Conservation (phyloP, 192 early-diverging fungal genomes). For the Backusella luteola region DNA sequence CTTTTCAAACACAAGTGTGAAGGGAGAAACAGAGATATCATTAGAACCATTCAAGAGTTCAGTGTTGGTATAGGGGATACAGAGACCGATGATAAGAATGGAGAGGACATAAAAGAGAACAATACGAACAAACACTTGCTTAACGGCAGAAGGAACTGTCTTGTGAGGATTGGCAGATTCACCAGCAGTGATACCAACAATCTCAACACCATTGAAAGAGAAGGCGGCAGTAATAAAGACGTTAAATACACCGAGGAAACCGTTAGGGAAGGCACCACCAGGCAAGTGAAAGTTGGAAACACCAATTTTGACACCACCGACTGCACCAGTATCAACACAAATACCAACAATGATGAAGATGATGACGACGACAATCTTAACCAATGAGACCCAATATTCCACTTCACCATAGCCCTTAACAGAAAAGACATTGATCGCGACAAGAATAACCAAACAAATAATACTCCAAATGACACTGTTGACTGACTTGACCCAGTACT, state of each 20-base stretch:
- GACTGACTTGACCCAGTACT: conserved; percentile 44
- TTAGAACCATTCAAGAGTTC: conserved; percentile 52
- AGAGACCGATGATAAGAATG: conserved; percentile 81
- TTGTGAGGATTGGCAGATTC: conserved; percentile 82
- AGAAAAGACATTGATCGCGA: conserved; percentile 61
- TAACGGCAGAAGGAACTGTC: conserved; percentile 66
- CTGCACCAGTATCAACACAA: conserved; percentile 61
- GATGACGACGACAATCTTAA: conserved; percentile 81
- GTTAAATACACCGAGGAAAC: conserved; percentile 62
- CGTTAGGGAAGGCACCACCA: conserved; percentile 60
- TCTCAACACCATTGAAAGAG: conserved; percentile 82
- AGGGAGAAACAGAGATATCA: conserved; percentile 60
- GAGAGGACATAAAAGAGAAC: conserved; percentile 76
- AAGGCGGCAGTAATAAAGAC: conserved; percentile 75
- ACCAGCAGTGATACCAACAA: conserved; percentile 85
- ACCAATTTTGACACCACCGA: conserved; percentile 56
- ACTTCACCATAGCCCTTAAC: conserved; percentile 76
- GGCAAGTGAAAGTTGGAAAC: conserved; percentile 60
- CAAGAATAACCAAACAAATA: conserved; percentile 55
- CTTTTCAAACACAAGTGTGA: conserved; percentile 60
- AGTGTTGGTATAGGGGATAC: conserved; percentile 63
- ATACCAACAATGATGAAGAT: conserved; percentile 81
- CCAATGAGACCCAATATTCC: conserved; percentile 80
- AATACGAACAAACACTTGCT: conserved; percentile 81
- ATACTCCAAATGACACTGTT: conserved; percentile 32